Base-by-base conservation (phyloP, 1,284 basidiomycete species). In the Boletus putidus region DNA sequence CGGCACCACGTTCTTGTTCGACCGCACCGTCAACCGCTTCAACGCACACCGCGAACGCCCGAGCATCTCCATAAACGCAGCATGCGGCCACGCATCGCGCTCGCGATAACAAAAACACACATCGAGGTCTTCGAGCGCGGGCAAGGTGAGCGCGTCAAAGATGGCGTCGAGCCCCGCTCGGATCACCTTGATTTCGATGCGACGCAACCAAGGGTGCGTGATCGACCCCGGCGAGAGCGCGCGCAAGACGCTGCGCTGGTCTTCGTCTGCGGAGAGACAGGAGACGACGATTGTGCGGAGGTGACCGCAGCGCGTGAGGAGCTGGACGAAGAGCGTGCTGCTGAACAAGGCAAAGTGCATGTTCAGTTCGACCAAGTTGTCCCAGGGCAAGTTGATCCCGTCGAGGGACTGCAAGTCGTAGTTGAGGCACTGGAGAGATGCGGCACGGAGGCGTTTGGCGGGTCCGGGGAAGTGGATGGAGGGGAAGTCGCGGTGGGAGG, bases 121-220 rank as follows among this genome's bases (percentile, higher is more conserved):
- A 18, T 75, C 70, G 23, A 72, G 61, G 27, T 74, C 73, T n/a
- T 75, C 66, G 33, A 72, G 68, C 12, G 62, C 68, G 12, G 70
- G 71, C 25, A 74, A 47, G 1, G 62, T 59, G 35, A 72, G 58
- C 1, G 56, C 59, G 27, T 31, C 35, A 4, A 72, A 64, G 15
- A 75, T 42, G 4, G 18, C 29, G 33, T 58, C 66, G 4, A 72
- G 62, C 31, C 70, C 63, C 4, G 66, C 68, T 12, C 69, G 64
- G 20, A 72, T 64, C 36, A 73, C 63, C 25, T 69, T 73, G 49
- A 74, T 61, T 23, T 73, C 73, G 43, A 72, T 49, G 45, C 66
- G 68, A 27, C 55, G 66, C n/a, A 72, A 36, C 1, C 27, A 49
- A 16, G 53, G 47, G 21, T 74, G 68, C 0, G 42, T 50, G 47